phyloP scores from a whole-genome alignment of 1,139 yeast species.

The Candida sp. region DNA sequence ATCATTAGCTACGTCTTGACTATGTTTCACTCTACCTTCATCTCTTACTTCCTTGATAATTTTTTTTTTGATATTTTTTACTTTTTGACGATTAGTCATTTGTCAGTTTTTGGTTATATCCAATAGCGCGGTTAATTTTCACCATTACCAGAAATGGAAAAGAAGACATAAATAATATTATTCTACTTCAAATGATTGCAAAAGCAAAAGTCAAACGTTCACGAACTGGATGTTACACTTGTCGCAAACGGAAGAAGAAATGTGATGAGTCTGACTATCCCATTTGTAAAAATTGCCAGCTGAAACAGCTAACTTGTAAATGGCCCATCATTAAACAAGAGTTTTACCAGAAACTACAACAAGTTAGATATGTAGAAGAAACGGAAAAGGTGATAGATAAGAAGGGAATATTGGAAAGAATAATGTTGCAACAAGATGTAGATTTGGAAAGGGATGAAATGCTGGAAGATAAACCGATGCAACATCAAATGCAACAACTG shows the following conservation, averaged over 20 bases:
- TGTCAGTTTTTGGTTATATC: conserved; percentile 2
- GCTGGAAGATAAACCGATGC: not conserved
- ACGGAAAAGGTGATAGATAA: conserved; percentile 2
- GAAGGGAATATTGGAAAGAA: not conserved
- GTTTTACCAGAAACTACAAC: conserved; percentile 18
- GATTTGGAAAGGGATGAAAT: not conserved
- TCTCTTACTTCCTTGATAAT: too few species aligned
- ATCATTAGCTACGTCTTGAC: too few species aligned
- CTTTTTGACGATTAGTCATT: too few species aligned
- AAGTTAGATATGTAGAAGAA: conserved; percentile 25
- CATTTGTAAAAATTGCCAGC: conserved; percentile 26
- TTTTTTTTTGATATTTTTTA: too few species aligned
- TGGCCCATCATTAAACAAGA: conserved; percentile 33
- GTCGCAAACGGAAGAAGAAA: conserved; percentile 35
- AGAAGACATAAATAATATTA: too few species aligned
- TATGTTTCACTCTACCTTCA: too few species aligned
- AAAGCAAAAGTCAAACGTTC: conserved; percentile 17
- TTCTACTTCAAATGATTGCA: not conserved
- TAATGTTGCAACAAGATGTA: not conserved
- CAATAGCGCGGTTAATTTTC: conserved; percentile 6
- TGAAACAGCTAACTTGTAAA: conserved; percentile 21
- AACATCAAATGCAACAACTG: not conserved
- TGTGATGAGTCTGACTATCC: conserved; percentile 41
- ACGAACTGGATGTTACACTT: conserved; percentile 38
- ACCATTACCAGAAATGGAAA: conserved; percentile 6